These are phyloP conservation scores for Basipetospora chlamydospora DNA, from an alignment of 2,329 filamentous ascomycete genomes.

Conservation along the genomic window DNA sequence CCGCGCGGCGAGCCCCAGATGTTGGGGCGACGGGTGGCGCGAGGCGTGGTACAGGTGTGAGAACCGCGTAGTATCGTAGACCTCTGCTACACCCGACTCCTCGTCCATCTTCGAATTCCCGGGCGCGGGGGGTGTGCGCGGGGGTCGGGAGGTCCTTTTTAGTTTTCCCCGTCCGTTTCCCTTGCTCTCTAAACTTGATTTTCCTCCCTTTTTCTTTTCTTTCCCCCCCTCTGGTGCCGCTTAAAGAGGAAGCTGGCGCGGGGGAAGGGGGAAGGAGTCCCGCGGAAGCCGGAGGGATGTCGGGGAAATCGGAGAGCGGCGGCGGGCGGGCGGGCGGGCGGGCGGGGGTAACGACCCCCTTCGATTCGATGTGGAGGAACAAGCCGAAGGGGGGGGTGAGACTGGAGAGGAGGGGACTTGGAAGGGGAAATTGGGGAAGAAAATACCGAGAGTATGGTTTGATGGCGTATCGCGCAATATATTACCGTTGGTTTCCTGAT, in stretches of 20 bases:
- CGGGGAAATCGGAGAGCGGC: too few species aligned
- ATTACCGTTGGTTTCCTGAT: too few species aligned
- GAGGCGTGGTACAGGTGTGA: slow-evolving; percentile 5
- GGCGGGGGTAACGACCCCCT: not conserved
- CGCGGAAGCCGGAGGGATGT: too few species aligned
- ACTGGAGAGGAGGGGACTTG: not conserved
- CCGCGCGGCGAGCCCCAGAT: slow-evolving; percentile 4
- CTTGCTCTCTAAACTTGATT: not conserved
- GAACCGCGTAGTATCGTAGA: slow-evolving; percentile 6
- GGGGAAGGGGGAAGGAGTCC: too few species aligned
- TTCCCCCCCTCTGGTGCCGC: too few species aligned
- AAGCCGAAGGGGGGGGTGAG: not conserved
- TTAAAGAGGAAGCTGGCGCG: too few species aligned
- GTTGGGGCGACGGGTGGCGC: slow-evolving; percentile 4
- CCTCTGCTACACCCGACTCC: slow-evolving; percentile 3
- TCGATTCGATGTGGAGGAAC: not conserved
- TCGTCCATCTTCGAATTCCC: too few species aligned
- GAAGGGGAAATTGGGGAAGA: too few species aligned
- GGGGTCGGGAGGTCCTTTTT: too few species aligned
- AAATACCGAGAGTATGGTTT: too few species aligned
- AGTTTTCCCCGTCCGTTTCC: not conserved
- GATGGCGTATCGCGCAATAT: too few species aligned
- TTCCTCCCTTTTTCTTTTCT: not conserved
- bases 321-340: not conserved
- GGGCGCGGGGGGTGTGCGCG: not conserved